Percentiles rank a stretch among this genome's conserved stretches.
Conservation (phyloP, 345 rosid genomes). For the Corchorus capsularis region DNA sequence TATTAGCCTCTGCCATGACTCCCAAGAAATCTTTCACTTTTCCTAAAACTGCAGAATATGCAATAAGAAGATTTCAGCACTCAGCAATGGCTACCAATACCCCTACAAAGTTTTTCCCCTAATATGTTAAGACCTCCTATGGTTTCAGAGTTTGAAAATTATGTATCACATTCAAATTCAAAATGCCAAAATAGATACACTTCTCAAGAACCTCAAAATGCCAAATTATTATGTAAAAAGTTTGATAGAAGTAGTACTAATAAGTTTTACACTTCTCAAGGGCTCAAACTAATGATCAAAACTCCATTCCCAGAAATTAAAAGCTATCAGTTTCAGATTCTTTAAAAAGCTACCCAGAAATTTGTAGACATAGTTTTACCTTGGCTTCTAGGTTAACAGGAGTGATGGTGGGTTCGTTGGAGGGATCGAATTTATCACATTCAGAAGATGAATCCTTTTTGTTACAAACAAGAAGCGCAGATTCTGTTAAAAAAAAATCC, state of each 20-base stretch:
- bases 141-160: background rate
- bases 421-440: conserved; percentile 21
- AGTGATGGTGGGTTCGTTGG: conserved; percentile 41
- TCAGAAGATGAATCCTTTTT: conserved; percentile 25
- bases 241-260: no score
- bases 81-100: background rate
- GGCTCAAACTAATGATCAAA: background rate
- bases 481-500: conserved; percentile 40
- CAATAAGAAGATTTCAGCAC: background rate
- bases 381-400: conserved; percentile 60
- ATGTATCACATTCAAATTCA: background rate
- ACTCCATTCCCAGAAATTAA: background rate
- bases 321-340: background rate
- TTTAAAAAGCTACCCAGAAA: background rate
- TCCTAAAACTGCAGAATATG: conserved; percentile 52
- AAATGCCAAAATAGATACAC: background rate
- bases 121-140: background rate
- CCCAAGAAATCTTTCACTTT: conserved; percentile 71
- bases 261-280: background rate
- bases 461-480: conserved; percentile 39
- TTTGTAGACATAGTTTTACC: conserved; percentile 29
- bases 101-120: background rate
- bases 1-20: conserved; percentile 73
- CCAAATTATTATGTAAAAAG: no score
- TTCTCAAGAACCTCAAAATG: no score